Percentiles rank a stretch among this genome's conserved stretches.
Conservation (phyloP, 257 asterid species). For the Rubia yunnanensis region DNA sequence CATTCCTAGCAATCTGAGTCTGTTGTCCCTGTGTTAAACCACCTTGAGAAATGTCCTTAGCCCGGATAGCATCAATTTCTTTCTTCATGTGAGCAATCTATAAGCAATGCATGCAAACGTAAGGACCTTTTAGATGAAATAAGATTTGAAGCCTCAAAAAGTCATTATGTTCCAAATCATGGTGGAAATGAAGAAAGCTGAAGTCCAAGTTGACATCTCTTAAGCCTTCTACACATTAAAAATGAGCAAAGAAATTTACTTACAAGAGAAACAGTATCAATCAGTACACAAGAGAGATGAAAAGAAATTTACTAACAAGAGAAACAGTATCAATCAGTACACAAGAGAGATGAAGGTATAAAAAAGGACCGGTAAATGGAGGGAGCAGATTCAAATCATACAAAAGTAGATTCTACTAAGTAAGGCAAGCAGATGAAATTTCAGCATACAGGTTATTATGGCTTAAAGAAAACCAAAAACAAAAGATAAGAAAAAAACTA, state of each 20-base stretch:
- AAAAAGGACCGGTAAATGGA: no score
- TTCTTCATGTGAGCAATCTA: conserved; percentile 98
- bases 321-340: not conserved
- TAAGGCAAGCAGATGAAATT: not conserved
- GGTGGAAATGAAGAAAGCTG: not conserved
- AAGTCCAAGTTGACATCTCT: not conserved
- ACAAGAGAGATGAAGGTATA: not conserved
- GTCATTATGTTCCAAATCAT: not conserved
- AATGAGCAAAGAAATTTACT: not conserved
- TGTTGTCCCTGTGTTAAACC: conserved; percentile 98
- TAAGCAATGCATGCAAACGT: not conserved
- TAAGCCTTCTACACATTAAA: not conserved
- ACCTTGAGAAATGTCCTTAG: conserved; percentile 98
- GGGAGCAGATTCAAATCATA: not conserved
- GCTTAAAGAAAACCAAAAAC: not conserved
- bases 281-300: not conserved
- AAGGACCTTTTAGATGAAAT: not conserved
- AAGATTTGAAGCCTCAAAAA: not conserved
- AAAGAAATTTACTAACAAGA: not conserved
- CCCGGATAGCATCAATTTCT: conserved; percentile 98
- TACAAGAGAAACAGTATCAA: not conserved
- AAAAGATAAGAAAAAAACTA: not conserved
- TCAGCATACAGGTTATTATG: not conserved
- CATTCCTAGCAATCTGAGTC: conserved; percentile 99
- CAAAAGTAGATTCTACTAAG: conserved; percentile 1